phyloP scores from a whole-genome alignment of 2,329 filamentous ascomycete species.

The Podosphaera fusca region DNA sequence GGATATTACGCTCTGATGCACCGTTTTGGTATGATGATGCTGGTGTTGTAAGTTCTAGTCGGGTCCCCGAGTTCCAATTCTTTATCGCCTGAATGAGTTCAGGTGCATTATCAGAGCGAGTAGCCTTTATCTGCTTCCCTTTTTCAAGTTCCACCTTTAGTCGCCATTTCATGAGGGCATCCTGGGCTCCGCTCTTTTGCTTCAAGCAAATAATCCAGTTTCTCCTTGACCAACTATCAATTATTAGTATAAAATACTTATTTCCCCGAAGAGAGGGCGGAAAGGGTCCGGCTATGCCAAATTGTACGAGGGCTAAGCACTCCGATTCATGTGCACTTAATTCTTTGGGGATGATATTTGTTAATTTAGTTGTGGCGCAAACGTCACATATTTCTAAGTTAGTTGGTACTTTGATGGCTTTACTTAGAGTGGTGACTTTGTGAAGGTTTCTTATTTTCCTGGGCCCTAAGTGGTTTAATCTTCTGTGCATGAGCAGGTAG shows the following conservation, averaged over 20 bases:
- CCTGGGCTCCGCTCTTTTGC: neutral
- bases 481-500: neutral
- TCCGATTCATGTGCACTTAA: neutral
- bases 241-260: neutral
- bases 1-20: neutral
- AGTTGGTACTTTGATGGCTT: neutral
- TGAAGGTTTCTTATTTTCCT: neutral
- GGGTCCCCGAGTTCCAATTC: neutral
- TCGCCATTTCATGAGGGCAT: no score
- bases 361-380: neutral
- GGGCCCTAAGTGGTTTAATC: neutral
- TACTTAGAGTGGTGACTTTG: neutral
- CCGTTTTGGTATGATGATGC: neutral
- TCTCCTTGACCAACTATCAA: neutral
- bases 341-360: neutral
- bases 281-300: neutral
- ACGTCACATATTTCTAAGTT: neutral
- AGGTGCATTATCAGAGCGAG: neutral
- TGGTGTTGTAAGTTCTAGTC: neutral
- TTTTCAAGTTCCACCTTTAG: neutral
- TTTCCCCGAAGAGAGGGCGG: neutral
- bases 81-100: neutral
- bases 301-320: neutral
- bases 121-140: neutral
- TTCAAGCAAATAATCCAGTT: neutral